Base-by-base conservation (phyloP, 1,284 basidiomycete species). In the Heimioporus punctisporus region DNA sequence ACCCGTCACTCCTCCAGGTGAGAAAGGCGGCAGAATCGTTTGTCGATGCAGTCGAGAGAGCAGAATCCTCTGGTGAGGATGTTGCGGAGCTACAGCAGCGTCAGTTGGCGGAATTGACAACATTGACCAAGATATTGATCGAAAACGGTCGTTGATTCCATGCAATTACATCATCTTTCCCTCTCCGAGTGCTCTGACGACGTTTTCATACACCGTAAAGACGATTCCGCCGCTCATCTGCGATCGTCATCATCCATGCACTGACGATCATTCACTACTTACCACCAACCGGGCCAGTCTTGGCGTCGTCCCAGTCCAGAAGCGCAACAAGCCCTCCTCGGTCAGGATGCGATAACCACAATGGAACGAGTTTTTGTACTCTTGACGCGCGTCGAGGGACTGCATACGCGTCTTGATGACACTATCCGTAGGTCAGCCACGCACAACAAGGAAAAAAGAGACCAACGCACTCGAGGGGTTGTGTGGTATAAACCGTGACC, bases 371-470 rank as follows among this genome's bases (percentile, higher is more conserved):
- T 96, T 97, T 41, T 86, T 83, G 72, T 98, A 99, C 60, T 94
- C 86, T 42, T 82, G 75, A 21, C 85, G 80, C 3, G 95, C 97
- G 60, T 87, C 83, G 28, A 98, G 80, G 2, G 93, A 90, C 72
- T 99, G 97, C 97, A 99, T 98, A 42, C 97, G 85, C 14, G 97
- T 98, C 76, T 98, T 98, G 75, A 98, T 86, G 21, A 98, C 95
- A 68, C 94, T 97, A 51, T 8, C n/a, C 46, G n/a, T 21, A 30
- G 27, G 51, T 69, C 41, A 56, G 42, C 24, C 26, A 19, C 24
- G 24, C 39, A 7, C 6, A 23, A 23, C 37, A 10, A 28, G 23
- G 46, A 15, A 12, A 48, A 44, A 41, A 25, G 40, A 43, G 25
- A 45, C 7, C 24, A 37, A 80, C 91, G 63, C 59, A 94, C 93